phyloP scores from a whole-genome alignment of 371 early-diverging fungal genomes.

The Mucor velutinosus region DNA sequence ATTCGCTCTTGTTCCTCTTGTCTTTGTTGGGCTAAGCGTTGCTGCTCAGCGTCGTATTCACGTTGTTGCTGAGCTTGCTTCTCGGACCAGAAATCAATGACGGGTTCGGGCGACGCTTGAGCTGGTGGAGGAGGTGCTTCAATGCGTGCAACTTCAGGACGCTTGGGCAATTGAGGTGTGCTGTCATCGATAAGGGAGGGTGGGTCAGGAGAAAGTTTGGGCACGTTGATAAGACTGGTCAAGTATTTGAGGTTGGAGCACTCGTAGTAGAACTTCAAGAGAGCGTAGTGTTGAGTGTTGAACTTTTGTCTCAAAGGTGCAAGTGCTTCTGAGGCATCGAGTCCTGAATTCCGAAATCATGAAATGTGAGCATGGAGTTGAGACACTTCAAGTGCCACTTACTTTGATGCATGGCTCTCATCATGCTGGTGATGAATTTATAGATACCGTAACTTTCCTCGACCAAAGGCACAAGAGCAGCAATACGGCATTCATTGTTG shows the following conservation, averaged over 20 bases:
- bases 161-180: constrained; percentile 44
- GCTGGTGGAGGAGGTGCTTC: constrained; percentile 39
- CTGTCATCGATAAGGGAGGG: constrained; percentile 65
- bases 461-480: constrained; percentile 94
- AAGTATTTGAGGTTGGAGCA: constrained; percentile 89
- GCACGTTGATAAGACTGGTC: constrained; percentile 91
- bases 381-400: constrained; percentile 29
- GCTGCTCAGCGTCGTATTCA: constrained; percentile 74
- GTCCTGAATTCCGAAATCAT: constrained; percentile 28
- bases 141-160: constrained; percentile 31
- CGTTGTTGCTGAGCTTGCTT: constrained; percentile 71
- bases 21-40: constrained; percentile 61
- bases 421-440: constrained; percentile 92
- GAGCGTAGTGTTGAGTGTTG: constrained; percentile 81
- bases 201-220: constrained; percentile 81
- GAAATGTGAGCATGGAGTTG: not conserved
- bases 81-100: constrained; percentile 63
- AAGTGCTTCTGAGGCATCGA: constrained; percentile 83
- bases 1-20: constrained; percentile 63
- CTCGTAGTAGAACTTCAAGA: constrained; percentile 91
- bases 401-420: constrained; percentile 95
- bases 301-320: constrained; percentile 86
- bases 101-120: constrained; percentile 64
- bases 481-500: constrained; percentile 94
- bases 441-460: constrained; percentile 97